phyloP scores from a whole-genome alignment of 108 stramenopile genomes.

The Skeletonema tropicum region DNA sequence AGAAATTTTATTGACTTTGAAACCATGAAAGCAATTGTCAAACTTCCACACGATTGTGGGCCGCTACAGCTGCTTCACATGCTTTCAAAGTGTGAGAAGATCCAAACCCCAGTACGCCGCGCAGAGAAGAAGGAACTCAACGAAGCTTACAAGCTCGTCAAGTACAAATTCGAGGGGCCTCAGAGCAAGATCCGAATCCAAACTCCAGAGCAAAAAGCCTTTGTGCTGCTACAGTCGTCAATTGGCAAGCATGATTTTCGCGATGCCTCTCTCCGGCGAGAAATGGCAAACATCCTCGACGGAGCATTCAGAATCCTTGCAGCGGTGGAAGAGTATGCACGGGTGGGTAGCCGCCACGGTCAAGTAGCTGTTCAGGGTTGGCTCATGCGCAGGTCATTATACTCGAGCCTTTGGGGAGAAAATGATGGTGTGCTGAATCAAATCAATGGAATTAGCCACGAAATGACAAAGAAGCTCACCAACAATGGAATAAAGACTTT shows the following conservation, averaged over 20 bases:
- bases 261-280: constrained; percentile 69
- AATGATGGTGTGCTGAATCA: constrained; percentile 81
- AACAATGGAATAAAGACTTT: constrained; percentile 67
- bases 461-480: constrained; percentile 50
- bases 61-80: constrained; percentile 66
- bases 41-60: constrained; percentile 64
- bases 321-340: constrained; percentile 77
- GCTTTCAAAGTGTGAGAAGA: constrained; percentile 60
- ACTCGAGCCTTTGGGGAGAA: constrained; percentile 66
- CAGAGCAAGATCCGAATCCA: constrained; percentile 80
- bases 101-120: constrained; percentile 74
- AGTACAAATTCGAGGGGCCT: constrained; percentile 76
- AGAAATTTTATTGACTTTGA: constrained; percentile 70
- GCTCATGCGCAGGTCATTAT: constrained; percentile 62
- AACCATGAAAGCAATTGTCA: constrained; percentile 69
- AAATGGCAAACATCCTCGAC: constrained; percentile 66
- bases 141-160: constrained; percentile 74
- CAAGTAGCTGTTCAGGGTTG: constrained; percentile 63
- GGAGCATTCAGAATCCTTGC: constrained; percentile 69
- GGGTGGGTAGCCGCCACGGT: constrained; percentile 66
- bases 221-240: constrained; percentile 81
- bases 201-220: constrained; percentile 75
- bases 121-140: constrained; percentile 82
- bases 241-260: constrained; percentile 68
- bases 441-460: constrained; percentile 66